phyloP scores from a whole-genome alignment of 345 rosid genomes.

The Salix viminalis region DNA sequence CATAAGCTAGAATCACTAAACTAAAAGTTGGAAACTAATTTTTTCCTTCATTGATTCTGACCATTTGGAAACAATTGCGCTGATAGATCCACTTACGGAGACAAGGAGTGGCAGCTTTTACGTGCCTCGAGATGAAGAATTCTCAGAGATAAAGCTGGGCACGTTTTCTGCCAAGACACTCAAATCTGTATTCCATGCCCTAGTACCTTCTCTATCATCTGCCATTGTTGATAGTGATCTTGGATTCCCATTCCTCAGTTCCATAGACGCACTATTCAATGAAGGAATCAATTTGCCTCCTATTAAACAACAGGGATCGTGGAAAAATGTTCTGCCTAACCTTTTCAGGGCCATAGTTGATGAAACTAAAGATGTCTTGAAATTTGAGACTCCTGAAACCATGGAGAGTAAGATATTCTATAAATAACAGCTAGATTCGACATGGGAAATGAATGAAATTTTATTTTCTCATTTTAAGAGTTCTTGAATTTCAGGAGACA shows the following conservation, averaged over 20 bases:
- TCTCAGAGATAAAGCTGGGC: slow-evolving; percentile 43
- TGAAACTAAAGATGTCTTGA: slow-evolving; percentile 37
- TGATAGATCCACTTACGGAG: slow-evolving; percentile 56
- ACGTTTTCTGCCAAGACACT: slow-evolving; percentile 59
- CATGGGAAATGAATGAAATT: not conserved
- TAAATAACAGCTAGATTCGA: not conserved
- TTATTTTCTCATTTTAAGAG: not conserved
- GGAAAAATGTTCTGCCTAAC: slow-evolving; percentile 47
- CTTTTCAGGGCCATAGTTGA: slow-evolving; percentile 45
- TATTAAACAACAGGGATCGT: slow-evolving; percentile 30
- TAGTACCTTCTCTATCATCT: slow-evolving; percentile 50
- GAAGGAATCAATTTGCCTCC: slow-evolving; percentile 46
- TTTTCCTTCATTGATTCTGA: not conserved
- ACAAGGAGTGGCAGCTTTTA: slow-evolving; percentile 37
- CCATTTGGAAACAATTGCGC: not conserved
- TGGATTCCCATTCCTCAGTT: slow-evolving; percentile 57
- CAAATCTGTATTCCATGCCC: slow-evolving; percentile 56
- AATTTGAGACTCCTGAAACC: slow-evolving; percentile 52
- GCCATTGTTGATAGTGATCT: slow-evolving; percentile 33
- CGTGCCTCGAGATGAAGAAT: slow-evolving; percentile 80
- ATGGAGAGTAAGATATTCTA: slow-evolving; percentile 36
- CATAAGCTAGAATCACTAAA: no score
- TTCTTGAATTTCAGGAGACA: slow-evolving; percentile 44
- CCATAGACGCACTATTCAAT: slow-evolving; percentile 61
- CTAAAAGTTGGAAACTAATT: not conserved